Base-by-base conservation (phyloP, 2,329 filamentous ascomycete genomes). In the Talaromyces piceae region DNA sequence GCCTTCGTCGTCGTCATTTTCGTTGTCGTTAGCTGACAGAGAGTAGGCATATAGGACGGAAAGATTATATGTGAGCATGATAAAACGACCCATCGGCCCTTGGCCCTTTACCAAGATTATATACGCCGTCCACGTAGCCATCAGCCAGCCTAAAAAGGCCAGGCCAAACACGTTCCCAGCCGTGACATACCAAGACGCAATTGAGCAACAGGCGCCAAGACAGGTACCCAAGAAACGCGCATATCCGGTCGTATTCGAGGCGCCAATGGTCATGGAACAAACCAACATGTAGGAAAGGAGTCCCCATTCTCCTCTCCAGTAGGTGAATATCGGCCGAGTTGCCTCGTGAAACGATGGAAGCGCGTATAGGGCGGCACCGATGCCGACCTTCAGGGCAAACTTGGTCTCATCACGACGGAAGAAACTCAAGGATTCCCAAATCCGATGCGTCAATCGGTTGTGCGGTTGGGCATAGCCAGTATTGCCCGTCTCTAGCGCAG, bases 241-340 rank as follows among this genome's bases (percentile, higher is more conserved):
- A 62, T 84, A 83, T 3, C 90, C 91, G 0, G 91, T 96, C 1
- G 91, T 95, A 67, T 97, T 98, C 22, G 90, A 88, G 6, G 93
- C 90, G 25, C 93, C 93, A 20, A 96, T 91, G 0, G 91, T 98
- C 90, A 96, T 97, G 31, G 88, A 90, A 65, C 91, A 95, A 22
- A 98, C 93, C 63, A 97, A 83, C 91, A 97, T 97, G 73, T 95
- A 97, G 0, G 90, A 95, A 50, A 98, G 69, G 2, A 98, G 77
- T 20, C 93, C 93, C 93, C 93, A 98, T 76, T 98, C 93, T 26
- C 91, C 91, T 65, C 91, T 79, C 89, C 91, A 97, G 61, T 86
- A 85, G 48, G 83, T 78, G 66, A 96, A 98, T 18, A 86, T 78
- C 0, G 87, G 87, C 48, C 90, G 77, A 2, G 90, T 95, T 7